Base-by-base conservation (phyloP, 352 stramenopile genomes). In the Peronosclerospora sorghi region DNA sequence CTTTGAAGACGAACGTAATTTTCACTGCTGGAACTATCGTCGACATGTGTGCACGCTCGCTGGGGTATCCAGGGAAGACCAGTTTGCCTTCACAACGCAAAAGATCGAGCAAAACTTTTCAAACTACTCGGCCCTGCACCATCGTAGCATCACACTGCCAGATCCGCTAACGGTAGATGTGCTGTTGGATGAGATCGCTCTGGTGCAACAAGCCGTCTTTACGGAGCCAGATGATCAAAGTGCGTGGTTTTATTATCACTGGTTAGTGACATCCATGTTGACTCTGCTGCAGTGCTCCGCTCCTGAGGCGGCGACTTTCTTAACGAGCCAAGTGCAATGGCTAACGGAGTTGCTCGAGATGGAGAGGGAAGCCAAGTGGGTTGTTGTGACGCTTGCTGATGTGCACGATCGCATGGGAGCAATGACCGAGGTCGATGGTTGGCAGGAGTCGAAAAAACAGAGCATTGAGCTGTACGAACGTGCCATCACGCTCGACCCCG, bases 21-120 rank as follows among this genome's bases (percentile, higher is more conserved):
- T 99, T 59, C 96, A 99, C 62, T 98, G 96, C 62, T 99, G 95
- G 94, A 98, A 98, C 59, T 98, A 98, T 64, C 91, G 77, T 18
- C 74, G 73, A 24, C 65, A 86, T 53, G 70, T 90, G 15, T 77
- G 73, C 42, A 65, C 72, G 15, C 52, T 82, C 36, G 68, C 70
- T 7, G 64, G 64, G 14, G 45, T 77, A 1, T 57, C 63, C 0
- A 42, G 59, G 13, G 60, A 89, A 5, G 62, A 92, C 15, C 86
- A 98, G 52, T 75, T 97, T 35, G 81, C 83, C 19, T 99, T 98
- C 59, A 97, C 94, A 9, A 88, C 69, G n/a, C 52, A 79, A 20
- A 97, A 97, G 55, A 98, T 99, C 40, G 65, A 96, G 59, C 73
- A 97, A 35, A 98, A 98, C 50, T 98, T 98, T 51, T 97, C 87